phyloP scores from a whole-genome alignment of 306 rosid genomes.

The Casuarina cunninghamiana region DNA sequence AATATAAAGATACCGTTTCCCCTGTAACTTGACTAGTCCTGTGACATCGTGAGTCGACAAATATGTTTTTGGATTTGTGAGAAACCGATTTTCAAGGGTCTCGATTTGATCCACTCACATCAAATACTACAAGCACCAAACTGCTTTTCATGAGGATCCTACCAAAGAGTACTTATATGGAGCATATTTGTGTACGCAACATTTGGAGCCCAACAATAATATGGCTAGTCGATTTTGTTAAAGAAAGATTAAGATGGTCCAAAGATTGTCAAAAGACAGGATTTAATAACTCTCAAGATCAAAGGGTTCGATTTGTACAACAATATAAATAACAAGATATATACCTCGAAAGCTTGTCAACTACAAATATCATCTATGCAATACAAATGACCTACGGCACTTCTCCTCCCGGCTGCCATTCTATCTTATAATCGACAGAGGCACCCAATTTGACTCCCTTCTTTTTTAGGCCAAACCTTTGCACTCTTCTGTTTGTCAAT shows the following conservation, averaged over 20 bases:
- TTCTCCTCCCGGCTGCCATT: conserved; percentile 31
- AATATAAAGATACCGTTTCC: too few species aligned
- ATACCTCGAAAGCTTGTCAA: conserved; percentile 57
- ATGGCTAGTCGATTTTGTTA: not conserved
- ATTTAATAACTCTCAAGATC: conserved; percentile 26
- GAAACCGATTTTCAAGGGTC: too few species aligned
- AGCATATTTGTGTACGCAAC: too few species aligned
- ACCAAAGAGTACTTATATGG: too few species aligned
- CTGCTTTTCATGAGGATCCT: too few species aligned
- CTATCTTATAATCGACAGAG: conserved; percentile 32
- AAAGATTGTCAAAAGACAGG: not conserved
- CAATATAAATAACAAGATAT: conserved; percentile 41
- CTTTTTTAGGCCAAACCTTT: conserved; percentile 34
- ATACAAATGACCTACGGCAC: conserved; percentile 52
- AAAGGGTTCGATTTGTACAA: conserved; percentile 57
- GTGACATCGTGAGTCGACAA: too few species aligned
- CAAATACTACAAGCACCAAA: too few species aligned
- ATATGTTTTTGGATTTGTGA: too few species aligned
- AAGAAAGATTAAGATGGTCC: not conserved
- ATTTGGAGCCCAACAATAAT: not conserved
- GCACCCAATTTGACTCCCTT: conserved; percentile 28
- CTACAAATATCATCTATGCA: conserved; percentile 54
- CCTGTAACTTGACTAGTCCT: too few species aligned
- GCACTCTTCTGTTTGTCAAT: conserved; percentile 40
- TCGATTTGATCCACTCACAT: too few species aligned